Evolutionary conservation across 345 rosid species (phyloP).

Genomic region (Eucalyptus fibrosa): DNA sequence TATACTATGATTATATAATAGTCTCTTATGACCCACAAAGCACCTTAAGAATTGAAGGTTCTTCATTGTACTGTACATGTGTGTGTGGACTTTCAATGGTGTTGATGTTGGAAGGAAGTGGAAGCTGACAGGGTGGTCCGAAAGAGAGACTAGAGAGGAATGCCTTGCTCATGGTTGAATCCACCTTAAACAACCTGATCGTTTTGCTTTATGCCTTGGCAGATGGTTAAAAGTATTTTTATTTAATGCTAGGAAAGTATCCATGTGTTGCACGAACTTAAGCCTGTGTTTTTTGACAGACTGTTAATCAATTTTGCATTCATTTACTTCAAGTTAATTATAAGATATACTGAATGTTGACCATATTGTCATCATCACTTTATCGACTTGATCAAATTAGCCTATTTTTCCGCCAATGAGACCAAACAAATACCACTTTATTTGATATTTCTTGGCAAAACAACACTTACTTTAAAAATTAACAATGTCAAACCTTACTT

Average conservation of each 20-base stretch:
- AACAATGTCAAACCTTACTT: neutral
- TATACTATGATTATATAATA: no score
- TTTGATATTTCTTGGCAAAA: neutral
- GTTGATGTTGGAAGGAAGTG: no score
- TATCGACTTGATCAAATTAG: no score
- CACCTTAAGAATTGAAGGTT: no score
- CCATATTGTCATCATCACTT: no score
- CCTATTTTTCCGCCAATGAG: no score
- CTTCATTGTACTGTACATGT: no score
- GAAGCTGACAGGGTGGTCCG: no score
- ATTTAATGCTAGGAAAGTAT: neutral
- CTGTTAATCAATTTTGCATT: neutral
- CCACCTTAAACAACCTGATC: neutral
- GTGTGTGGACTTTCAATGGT: accelerated
- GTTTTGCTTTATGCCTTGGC: neutral
- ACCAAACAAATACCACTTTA: neutral
- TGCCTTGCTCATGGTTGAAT: no score
- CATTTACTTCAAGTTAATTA: neutral
- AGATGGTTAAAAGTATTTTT: neutral
- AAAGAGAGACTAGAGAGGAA: no score
- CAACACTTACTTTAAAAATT: neutral
- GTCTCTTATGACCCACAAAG: no score
- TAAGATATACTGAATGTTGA: neutral
- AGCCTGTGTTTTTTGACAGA: neutral
- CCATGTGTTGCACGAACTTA: neutral